A percentile compares a stretch with the other conserved stretches of the same genome.
Conservation (phyloP, 257 asterid species). For the Solanum corneliomulleri region DNA sequence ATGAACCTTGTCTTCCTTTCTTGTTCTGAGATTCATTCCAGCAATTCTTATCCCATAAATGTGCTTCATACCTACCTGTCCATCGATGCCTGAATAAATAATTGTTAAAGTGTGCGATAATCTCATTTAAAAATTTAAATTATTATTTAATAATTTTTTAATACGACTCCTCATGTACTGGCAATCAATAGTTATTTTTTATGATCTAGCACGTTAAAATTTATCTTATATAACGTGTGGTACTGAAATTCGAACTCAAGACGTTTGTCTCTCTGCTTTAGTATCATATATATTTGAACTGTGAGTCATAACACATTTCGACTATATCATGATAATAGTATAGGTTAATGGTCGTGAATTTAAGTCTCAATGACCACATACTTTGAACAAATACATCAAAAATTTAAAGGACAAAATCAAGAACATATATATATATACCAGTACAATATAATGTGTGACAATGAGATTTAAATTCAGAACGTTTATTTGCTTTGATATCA, state of each 20-base stretch:
- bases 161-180: background rate
- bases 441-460: too few species aligned
- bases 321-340: too few species aligned
- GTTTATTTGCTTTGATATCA: background rate
- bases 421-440: too few species aligned
- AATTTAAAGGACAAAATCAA: too few species aligned
- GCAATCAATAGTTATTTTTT: background rate
- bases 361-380: too few species aligned
- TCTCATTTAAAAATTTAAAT: background rate
- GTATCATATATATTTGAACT: too few species aligned
- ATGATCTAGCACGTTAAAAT: background rate
- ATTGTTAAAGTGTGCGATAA: background rate
- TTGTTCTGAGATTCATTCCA: slow-evolving; percentile 90
- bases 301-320: too few species aligned
- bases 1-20: slow-evolving; percentile 90
- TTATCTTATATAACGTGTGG: background rate
- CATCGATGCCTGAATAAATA: slow-evolving; percentile 53
- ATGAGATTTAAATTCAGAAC: rapidly evolving
- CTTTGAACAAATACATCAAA: too few species aligned
- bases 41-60: slow-evolving; percentile 88
- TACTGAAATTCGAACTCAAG: background rate
- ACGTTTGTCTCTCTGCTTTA: rapidly evolving
- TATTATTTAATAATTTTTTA: background rate
- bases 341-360: too few species aligned
- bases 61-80: slow-evolving; percentile 90